Conservation (phyloP, 495 filamentous ascomycete species). For the Umbilicaria muhlenbergii region DNA sequence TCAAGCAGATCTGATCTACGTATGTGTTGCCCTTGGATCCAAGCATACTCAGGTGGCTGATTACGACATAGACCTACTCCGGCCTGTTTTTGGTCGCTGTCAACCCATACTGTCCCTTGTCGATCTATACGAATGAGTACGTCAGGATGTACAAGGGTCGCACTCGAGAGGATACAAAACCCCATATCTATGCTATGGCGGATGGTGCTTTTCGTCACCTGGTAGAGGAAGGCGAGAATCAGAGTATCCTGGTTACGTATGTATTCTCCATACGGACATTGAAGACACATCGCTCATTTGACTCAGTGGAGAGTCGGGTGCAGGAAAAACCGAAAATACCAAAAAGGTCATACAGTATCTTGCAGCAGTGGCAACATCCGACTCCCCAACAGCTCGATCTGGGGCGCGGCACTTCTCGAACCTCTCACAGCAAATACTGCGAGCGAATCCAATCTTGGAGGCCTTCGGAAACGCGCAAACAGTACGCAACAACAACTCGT, state of each 20-base stretch:
- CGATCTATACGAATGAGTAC: conserved; percentile 94
- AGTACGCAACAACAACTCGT: conserved; percentile 96
- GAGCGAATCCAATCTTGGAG: conserved; percentile 96
- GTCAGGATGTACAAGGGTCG: conserved; percentile 92
- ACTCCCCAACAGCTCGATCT: conserved; percentile 50
- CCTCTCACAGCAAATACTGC: conserved; percentile 90
- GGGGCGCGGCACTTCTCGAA: conserved; percentile 55
- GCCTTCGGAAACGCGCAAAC: conserved; percentile 98
- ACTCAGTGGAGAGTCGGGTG: conserved; percentile 76
- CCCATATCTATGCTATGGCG: conserved; percentile 97
- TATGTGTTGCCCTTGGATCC: conserved; percentile 17
- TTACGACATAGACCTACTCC: conserved; percentile 60
- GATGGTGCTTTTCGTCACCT: conserved; percentile 93
- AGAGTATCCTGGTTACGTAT: conserved; percentile 90
- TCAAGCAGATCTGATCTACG: conserved; percentile 88
- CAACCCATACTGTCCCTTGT: conserved; percentile 87
- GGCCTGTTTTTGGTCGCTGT: conserved; percentile 93
- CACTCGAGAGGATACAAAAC: conserved; percentile 81
- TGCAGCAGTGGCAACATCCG: conserved; percentile 79
- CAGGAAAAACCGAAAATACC: conserved; percentile 97
- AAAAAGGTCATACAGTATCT: conserved; percentile 99
- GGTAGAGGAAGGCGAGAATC: conserved; percentile 87
- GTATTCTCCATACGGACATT: conserved; percentile 9
- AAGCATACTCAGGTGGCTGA: neutral
- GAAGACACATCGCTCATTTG: conserved; percentile 1